phyloP scores from a whole-genome alignment of 345 rosid genomes.

The Noccaea caerulescens region DNA sequence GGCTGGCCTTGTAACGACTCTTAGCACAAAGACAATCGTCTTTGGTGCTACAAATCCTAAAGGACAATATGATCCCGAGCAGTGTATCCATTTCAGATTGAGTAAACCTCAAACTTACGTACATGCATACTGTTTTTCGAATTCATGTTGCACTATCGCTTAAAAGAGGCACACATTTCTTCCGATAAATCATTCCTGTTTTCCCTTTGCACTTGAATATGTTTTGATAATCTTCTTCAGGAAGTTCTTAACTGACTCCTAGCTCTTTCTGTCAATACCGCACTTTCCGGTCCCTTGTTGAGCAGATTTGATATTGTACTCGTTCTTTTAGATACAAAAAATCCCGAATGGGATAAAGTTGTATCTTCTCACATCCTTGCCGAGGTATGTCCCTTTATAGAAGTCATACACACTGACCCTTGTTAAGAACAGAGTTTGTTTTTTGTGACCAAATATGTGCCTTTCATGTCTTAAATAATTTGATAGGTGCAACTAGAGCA shows the following conservation, averaged over 20 bases:
- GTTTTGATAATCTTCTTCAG: not conserved
- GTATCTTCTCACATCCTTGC: conserved; percentile 97
- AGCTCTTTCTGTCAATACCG: conserved; percentile 95
- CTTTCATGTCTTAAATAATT: conserved; percentile 18
- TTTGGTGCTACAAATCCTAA: conserved; percentile 98
- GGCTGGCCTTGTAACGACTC: conserved; percentile 98
- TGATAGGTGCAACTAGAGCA: conserved; percentile 57
- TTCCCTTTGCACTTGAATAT: not conserved
- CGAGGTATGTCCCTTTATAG: conserved; percentile 54
- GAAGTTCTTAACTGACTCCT: conserved; percentile 57
- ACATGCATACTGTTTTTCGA: conserved; percentile 3
- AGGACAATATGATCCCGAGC: conserved; percentile 97
- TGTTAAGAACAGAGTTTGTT: not conserved
- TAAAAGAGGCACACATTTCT: not conserved
- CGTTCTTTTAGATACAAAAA: conserved; percentile 90
- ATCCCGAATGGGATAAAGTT: conserved; percentile 98
- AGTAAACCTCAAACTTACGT: conserved; percentile 18
- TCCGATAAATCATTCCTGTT: not conserved
- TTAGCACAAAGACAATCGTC: conserved; percentile 85
- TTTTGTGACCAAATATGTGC: not conserved
- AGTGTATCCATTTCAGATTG: conserved; percentile 60
- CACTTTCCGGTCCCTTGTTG: conserved; percentile 91
- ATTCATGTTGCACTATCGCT: conserved; percentile 1
- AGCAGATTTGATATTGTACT: conserved; percentile 96
- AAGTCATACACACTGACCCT: not conserved